phyloP scores from a whole-genome alignment of 805 yeast species.

The Saccharomyces jurei region DNA sequence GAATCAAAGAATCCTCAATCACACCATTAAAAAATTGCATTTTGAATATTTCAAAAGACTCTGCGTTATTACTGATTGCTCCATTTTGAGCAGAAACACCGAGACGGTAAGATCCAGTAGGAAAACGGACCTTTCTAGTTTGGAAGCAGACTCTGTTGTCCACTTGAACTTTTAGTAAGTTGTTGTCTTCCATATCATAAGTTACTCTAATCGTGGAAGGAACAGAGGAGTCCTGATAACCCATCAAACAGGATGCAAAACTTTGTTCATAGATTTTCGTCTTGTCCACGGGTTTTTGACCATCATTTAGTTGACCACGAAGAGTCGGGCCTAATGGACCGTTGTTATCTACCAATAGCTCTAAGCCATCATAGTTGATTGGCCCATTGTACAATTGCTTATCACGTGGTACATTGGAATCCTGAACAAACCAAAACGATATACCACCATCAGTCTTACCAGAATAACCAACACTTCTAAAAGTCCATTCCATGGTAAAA shows the following conservation, averaged over 20 bases:
- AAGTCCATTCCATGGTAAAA: constrained; percentile 54
- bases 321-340: constrained; percentile 43
- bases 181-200: constrained; percentile 37
- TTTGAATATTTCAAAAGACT: constrained; percentile 57
- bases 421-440: constrained; percentile 47
- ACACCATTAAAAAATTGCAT: constrained; percentile 48
- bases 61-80: constrained; percentile 32
- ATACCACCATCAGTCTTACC: constrained; percentile 50
- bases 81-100: constrained; percentile 49
- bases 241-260: constrained; percentile 49
- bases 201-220: constrained; percentile 64
- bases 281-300: constrained; percentile 31
- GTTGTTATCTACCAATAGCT: constrained; percentile 47
- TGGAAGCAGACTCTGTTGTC: constrained; percentile 67
- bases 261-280: constrained; percentile 28
- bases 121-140: constrained; percentile 46
- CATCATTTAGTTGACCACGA: constrained; percentile 55
- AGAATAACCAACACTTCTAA: constrained; percentile 49
- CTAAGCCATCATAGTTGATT: constrained; percentile 51
- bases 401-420: constrained; percentile 18
- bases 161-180: constrained; percentile 54
- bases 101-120: constrained; percentile 34
- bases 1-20: constrained; percentile 48
- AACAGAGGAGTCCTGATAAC: constrained; percentile 59
- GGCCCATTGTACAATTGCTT: constrained; percentile 49